These are phyloP conservation scores for Pleurozium schreberi DNA, from an alignment of 225 moss, liverwort and hornwort species.

Conservation along the genomic window DNA sequence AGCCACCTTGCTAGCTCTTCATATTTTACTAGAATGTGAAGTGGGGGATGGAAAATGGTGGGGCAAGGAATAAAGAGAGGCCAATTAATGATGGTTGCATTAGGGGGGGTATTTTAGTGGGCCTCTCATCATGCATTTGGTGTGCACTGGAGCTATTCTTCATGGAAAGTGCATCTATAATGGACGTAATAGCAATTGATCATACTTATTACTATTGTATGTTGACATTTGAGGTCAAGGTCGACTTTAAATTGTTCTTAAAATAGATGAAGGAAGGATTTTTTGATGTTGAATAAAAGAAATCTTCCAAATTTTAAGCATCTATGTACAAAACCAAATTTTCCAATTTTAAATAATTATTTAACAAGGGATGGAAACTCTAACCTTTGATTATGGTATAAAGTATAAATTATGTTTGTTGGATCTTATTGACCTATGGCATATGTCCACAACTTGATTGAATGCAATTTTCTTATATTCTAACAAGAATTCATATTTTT, in stretches of 20 bases:
- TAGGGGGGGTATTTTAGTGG: no score
- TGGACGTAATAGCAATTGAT: neutral
- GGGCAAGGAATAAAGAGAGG: no score
- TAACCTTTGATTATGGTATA: rapidly evolving
- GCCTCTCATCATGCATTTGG: no score
- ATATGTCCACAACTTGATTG: rapidly evolving
- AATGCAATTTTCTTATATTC: rapidly evolving
- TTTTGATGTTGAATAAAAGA: neutral
- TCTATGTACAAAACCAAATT: neutral
- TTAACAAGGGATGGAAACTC: neutral
- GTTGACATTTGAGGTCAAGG: neutral
- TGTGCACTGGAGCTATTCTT: no score
- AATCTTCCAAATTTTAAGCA: neutral
- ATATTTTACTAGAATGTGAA: no score
- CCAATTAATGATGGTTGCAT: no score
- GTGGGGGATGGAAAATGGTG: no score
- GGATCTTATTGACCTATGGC: neutral
- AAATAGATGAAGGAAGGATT: neutral
- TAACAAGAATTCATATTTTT: no score
- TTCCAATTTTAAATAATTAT: neutral
- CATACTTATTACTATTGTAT: neutral
- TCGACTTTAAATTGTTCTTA: rapidly evolving
- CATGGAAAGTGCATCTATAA: no score
- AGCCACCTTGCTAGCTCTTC: no score
- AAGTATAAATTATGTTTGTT: neutral